Percentiles rank a stretch among this genome's conserved stretches.
phyloP scores from a whole-genome alignment of 495 filamentous ascomycete species.

The Annulohypoxylon stygium region DNA sequence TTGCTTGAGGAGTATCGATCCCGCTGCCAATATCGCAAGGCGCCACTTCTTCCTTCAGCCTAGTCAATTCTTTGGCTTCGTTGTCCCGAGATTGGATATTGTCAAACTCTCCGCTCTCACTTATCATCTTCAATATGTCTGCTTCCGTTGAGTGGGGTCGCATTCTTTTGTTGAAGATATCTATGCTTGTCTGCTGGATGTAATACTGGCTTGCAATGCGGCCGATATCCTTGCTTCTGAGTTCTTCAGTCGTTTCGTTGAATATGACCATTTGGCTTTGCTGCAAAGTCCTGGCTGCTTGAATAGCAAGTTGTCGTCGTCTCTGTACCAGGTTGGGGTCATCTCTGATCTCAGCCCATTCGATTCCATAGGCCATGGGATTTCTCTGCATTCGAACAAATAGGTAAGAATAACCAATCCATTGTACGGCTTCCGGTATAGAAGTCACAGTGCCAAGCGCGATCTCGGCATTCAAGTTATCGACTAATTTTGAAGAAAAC shows the following conservation, averaged over 20 bases:
- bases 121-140: conserved; percentile 93
- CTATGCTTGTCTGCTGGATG: conserved; percentile 89
- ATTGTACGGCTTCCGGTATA: conserved; percentile 92
- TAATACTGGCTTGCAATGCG: conserved; percentile 98
- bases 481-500: conserved; percentile 90
- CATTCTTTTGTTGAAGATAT: conserved; percentile 97
- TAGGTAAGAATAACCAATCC: conserved; percentile 97
- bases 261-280: conserved; percentile 99
- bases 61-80: conserved; percentile 82
- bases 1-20: conserved; percentile 83
- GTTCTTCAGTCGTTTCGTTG: conserved; percentile 90
- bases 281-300: conserved; percentile 86
- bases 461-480: conserved; percentile 97
- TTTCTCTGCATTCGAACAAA: conserved; percentile 96
- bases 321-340: conserved; percentile 88
- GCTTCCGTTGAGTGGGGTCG: conserved; percentile 81
- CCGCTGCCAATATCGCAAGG: conserved; percentile 80
- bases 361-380: conserved; percentile 94
- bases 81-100: conserved; percentile 93
- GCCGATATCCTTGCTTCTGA: conserved; percentile 92
- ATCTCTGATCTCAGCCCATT: conserved; percentile 88
- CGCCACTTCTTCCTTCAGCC: conserved; percentile 72
- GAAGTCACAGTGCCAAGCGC: conserved; percentile 95
- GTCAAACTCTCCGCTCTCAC: conserved; percentile 95
- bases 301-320: conserved; percentile 83